phyloP scores from a whole-genome alignment of 2,329 filamentous ascomycete genomes.

The Botrytis pseudocinerea region DNA sequence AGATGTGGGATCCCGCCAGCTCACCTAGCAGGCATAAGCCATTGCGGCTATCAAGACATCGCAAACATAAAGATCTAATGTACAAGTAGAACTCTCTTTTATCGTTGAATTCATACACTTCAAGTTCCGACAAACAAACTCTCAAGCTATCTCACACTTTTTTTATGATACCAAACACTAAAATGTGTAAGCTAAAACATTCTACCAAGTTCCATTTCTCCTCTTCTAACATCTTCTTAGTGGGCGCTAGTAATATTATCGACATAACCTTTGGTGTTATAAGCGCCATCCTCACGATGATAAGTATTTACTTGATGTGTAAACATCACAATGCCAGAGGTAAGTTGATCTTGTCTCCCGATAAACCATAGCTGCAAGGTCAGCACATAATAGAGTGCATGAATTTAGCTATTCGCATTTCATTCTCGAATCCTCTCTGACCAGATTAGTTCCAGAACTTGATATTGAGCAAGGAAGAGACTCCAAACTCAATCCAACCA shows the following conservation, averaged over 20 bases:
- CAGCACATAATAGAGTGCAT: background rate
- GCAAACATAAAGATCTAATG: background rate
- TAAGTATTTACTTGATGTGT: background rate
- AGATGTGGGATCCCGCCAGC: background rate
- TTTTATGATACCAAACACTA: background rate
- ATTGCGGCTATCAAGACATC: background rate
- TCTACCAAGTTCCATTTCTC: background rate
- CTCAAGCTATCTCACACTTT: background rate
- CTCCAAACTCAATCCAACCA: background rate
- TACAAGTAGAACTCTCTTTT: background rate
- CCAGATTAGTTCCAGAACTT: background rate
- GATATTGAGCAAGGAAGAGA: background rate
- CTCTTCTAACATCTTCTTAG: conserved; percentile 2
- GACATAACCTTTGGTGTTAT: background rate
- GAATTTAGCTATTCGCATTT: too few relatives aligned
- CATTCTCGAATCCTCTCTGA: background rate
- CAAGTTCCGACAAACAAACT: background rate
- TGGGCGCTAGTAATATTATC: conserved; percentile 12
- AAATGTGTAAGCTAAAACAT: conserved; percentile 7
- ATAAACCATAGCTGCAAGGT: background rate
- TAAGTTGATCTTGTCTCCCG: background rate
- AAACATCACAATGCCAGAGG: background rate
- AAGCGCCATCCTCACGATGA: background rate
- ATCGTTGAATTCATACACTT: background rate
- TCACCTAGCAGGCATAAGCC: background rate